Base-by-base conservation (phyloP, 139 green algal species). In the Ettlia oleoabundans region DNA sequence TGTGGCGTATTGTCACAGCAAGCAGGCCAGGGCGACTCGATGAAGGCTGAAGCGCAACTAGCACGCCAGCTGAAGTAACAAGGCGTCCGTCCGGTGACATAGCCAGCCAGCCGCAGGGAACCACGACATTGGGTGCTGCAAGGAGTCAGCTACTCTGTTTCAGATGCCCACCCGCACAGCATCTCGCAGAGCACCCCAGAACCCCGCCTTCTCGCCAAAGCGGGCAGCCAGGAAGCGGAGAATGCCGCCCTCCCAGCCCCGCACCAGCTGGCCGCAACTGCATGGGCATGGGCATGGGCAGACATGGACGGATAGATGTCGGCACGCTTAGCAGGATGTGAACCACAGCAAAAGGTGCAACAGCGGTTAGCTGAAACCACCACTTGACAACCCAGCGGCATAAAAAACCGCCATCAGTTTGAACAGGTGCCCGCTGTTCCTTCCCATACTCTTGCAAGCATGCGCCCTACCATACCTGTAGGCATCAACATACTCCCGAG, bases 221-320 rank as follows among this genome's bases (percentile, higher is more conserved):
- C 85, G 80, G 10, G 91, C 91, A 7, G 75, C 41, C 62, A 95
- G 83, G 81, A 97, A 94, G 38, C 78, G 69, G 15, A 94, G 66
- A 81, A 96, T 87, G 41, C 93, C 93, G 30, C 33, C 40, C 76
- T 97, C 94, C 93, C 93, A 97, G 42, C 93, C 93, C 0, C 73
- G 68, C 41, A 96, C 90, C 64, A 96, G 89, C 83, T 95, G 89
- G 9, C 91, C 91, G 71, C 53, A 53, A 33, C 73, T 80, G 73
- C 51, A 41, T n/a, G 42, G 43, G 4, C 1, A 37, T 24, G 18
- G 9, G 22, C 9, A 30, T 22, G 18, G 18, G 30, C 15, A n/a
- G 55, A 65, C 13, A n/a, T 33, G 26, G 10, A 71, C 64, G 6
- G 22, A 4, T 33, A 42, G 28, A 15, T 42, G 64, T 3, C 32